Conservation (phyloP, 306 rosid genomes). For the Erythrophleum fordii region DNA sequence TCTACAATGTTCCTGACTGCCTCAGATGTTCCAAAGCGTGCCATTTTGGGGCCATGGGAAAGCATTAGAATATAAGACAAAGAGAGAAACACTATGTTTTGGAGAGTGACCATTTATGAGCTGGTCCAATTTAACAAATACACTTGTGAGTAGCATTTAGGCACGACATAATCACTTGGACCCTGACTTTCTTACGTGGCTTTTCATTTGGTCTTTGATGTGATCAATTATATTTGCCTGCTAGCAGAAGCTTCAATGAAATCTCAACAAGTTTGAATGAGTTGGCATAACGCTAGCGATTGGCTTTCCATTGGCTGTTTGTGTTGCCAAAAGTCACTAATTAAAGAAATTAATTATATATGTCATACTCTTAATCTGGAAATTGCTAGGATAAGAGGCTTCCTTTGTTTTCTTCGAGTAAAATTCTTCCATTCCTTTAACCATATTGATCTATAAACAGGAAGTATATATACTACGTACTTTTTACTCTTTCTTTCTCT, state of each 20-base stretch:
- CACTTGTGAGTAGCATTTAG: conserved; percentile 40
- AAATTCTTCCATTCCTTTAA: background rate
- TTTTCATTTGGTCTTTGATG: conserved; percentile 37
- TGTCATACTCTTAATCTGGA: too few relatives aligned
- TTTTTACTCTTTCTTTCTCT: too few relatives aligned
- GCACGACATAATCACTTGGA: conserved; percentile 30
- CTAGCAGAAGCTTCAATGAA: too few relatives aligned
- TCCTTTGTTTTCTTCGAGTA: background rate
- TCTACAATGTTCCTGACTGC: conserved; percentile 54
- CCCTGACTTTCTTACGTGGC: conserved; percentile 20
- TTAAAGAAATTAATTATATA: too few relatives aligned
- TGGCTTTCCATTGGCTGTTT: too few relatives aligned
- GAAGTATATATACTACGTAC: too few relatives aligned
- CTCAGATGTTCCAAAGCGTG: conserved; percentile 24
- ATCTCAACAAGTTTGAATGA: too few relatives aligned
- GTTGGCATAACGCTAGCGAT: too few relatives aligned
- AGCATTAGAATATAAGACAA: conserved; percentile 36
- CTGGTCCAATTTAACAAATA: conserved; percentile 45
- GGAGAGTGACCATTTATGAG: conserved; percentile 46
- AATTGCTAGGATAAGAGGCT: too few relatives aligned
- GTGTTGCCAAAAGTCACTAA: conserved; percentile 11
- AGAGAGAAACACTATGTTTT: conserved; percentile 48
- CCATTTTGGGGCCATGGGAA: too few relatives aligned
- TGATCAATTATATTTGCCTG: too few relatives aligned
- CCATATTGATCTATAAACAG: too few relatives aligned